A percentile compares a stretch with the other conserved stretches of the same genome.
Conservation (phyloP, 768 basidiomycete genomes). For the Gyrodon lividus region DNA sequence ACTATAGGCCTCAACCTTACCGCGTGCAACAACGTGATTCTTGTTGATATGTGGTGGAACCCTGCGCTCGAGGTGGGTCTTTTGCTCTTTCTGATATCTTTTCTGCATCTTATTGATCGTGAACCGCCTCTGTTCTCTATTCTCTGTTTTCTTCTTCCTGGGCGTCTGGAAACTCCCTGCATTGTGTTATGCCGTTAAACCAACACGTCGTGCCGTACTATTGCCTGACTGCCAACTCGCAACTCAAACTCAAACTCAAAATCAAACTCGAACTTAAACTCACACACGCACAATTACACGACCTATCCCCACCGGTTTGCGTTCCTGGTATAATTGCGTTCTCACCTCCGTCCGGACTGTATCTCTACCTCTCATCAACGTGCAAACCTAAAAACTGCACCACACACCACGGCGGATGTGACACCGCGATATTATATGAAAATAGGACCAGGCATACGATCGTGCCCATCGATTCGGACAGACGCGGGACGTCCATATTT, state of each 20-base stretch:
- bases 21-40: conserved; percentile 90
- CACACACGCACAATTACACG: not conserved
- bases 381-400: not conserved
- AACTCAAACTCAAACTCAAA: not conserved
- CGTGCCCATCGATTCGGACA: conserved; percentile 91
- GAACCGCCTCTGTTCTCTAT: not conserved
- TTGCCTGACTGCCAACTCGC: too few species aligned
- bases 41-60: conserved; percentile 96
- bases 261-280: not conserved
- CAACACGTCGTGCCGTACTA: not conserved
- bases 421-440: not conserved
- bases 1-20: conserved; percentile 80
- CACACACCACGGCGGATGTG: not conserved
- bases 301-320: not conserved
- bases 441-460: conserved; percentile 89
- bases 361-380: not conserved
- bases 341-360: not conserved
- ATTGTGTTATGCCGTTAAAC: not conserved
- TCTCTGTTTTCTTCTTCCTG: not conserved
- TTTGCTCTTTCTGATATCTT: not conserved
- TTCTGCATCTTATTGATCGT: conserved; percentile 9
- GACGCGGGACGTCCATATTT: conserved; percentile 80
- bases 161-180: not conserved
- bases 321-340: not conserved
- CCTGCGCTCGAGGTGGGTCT: conserved; percentile 73